Evolutionary conservation across 306 rosid species (phyloP).

Genomic region (Alnus rubra): DNA sequence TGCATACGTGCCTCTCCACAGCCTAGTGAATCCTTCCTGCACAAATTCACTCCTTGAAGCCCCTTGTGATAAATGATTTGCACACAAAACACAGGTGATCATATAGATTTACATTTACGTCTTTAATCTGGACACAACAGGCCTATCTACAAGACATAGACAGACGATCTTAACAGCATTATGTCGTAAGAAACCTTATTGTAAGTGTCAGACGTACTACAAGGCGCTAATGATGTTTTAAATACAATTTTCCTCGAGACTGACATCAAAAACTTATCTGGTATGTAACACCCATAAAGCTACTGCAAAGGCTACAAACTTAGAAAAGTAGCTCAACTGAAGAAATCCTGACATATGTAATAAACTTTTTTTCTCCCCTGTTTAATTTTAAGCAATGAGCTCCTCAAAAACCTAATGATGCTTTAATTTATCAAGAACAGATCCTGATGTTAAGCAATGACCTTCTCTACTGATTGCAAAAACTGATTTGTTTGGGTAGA

Average conservation of each 20-base stretch:
- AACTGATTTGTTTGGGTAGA: neutral
- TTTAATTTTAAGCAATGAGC: neutral
- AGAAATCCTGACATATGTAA: neutral
- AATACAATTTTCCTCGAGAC: neutral
- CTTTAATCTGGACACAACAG: neutral
- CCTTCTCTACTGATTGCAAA: neutral
- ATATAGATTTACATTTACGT: neutral
- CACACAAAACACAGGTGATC: slow-evolving; percentile 4
- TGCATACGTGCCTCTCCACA: slow-evolving; percentile 97
- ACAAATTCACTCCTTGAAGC: slow-evolving; percentile 48
- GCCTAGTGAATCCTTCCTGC: slow-evolving; percentile 88
- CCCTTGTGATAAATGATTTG: slow-evolving; percentile 29
- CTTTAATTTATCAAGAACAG: neutral
- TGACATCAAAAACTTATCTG: neutral
- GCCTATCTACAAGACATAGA: slow-evolving; percentile 9
- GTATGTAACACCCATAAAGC: neutral
- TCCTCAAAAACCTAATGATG: neutral
- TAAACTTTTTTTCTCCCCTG: neutral
- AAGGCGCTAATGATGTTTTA: neutral
- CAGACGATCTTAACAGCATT: neutral
- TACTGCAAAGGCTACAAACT: neutral
- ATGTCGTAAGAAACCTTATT: neutral
- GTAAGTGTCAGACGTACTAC: neutral
- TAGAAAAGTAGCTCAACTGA: neutral
- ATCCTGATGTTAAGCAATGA: neutral